Evolutionary conservation across 495 filamentous ascomycete genomes (phyloP).

Genomic region (Talaromyces proteolyticus): DNA sequence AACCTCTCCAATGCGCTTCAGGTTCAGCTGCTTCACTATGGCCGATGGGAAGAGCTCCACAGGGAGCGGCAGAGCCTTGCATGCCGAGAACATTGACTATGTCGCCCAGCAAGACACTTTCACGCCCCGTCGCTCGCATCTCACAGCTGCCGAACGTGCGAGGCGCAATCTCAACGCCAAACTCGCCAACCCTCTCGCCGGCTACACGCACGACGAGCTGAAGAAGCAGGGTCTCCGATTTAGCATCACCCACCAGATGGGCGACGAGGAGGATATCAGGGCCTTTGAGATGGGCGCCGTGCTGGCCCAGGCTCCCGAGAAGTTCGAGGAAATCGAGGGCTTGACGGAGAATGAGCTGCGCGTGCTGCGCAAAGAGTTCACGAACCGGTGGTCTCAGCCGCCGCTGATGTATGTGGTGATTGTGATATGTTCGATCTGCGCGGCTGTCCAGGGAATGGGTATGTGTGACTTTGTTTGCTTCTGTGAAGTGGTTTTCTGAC

Average conservation of each 20-base stretch:
- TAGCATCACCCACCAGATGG: conserved; percentile 56
- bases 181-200: conserved; percentile 67
- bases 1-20: background rate
- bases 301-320: conserved; percentile 53
- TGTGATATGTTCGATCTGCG: conserved; percentile 54
- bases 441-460: conserved; percentile 70
- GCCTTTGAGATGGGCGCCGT: conserved; percentile 71
- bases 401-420: conserved; percentile 63
- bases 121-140: conserved; percentile 15
- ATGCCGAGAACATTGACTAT: background rate
- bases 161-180: conserved; percentile 51
- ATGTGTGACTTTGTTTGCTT: conserved; percentile 9
- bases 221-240: conserved; percentile 59
- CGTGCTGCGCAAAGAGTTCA: conserved; percentile 56
- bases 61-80: background rate
- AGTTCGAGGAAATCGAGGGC: conserved; percentile 46
- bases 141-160: conserved; percentile 42
- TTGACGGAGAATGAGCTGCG: conserved; percentile 51
- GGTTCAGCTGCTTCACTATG: background rate
- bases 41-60: background rate
- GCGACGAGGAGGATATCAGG: conserved; percentile 53
- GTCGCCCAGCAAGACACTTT: conserved; percentile 6
- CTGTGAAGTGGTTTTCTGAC: conserved; percentile 17
- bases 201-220: conserved; percentile 53
- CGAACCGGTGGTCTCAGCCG: conserved; percentile 70